Percentiles rank a stretch among this genome's conserved stretches.
Evolutionary conservation across 805 yeast genomes (phyloP).

Genomic region (Cyberlindnera mycetangii): DNA sequence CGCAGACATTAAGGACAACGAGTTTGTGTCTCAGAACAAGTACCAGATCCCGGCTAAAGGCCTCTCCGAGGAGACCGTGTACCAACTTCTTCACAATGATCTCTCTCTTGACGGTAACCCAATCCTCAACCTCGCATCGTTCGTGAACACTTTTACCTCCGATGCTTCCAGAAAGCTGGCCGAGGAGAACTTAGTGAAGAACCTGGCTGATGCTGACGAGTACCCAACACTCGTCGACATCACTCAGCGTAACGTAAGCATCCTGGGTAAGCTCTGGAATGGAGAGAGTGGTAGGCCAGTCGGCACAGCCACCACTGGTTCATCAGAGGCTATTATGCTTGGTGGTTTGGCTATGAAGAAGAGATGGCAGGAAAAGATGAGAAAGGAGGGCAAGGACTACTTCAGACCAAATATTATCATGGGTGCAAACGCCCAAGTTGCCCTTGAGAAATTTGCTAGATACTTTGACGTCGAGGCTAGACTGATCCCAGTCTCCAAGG

Average conservation of each 20-base stretch:
- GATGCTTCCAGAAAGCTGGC: slow-evolving; percentile 53
- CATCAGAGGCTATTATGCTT: slow-evolving; percentile 89
- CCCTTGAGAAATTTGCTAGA: slow-evolving; percentile 89
- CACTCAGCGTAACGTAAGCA: slow-evolving; percentile 80
- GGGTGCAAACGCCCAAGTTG: slow-evolving; percentile 94
- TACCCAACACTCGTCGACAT: slow-evolving; percentile 81
- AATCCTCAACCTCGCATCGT: slow-evolving; percentile 79
- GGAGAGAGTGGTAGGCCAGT: slow-evolving; percentile 56
- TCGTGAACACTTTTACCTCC: slow-evolving; percentile 74
- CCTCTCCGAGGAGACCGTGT: slow-evolving; percentile 48
- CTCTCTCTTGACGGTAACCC: slow-evolving; percentile 83
- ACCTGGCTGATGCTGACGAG: slow-evolving; percentile 90
- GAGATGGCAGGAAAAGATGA: slow-evolving; percentile 72
- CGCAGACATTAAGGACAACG: slow-evolving; percentile 13
- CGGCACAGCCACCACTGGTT: slow-evolving; percentile 93
- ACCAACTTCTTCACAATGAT: slow-evolving; percentile 66
- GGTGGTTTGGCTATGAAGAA: slow-evolving; percentile 94
- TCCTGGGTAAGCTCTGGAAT: slow-evolving; percentile 78
- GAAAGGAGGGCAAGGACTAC: slow-evolving; percentile 54
- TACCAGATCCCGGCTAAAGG: slow-evolving; percentile 61
- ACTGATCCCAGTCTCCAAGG: slow-evolving; percentile 60
- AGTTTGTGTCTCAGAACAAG: slow-evolving; percentile 36
- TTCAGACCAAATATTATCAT: slow-evolving; percentile 79
- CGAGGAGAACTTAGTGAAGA: slow-evolving; percentile 73
- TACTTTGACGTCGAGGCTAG: slow-evolving; percentile 91